Base-by-base conservation (phyloP, 495 filamentous ascomycete genomes). In the Peziza echinospora region DNA sequence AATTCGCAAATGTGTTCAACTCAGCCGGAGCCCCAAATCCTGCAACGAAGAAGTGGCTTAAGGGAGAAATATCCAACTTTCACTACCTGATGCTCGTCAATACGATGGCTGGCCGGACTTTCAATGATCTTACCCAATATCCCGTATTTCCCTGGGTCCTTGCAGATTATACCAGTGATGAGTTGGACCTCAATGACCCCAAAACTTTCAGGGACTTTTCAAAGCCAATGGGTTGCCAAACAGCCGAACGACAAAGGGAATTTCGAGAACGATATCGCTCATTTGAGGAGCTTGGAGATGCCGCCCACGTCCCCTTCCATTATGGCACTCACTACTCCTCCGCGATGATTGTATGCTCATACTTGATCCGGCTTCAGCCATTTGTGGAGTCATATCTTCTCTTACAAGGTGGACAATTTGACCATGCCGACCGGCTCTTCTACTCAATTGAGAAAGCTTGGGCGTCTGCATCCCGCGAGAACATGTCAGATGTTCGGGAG, bases 271-370 rank as follows among this genome's bases (percentile, higher is more conserved):
- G 84, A 30, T 96, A 91, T 61, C 73, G 79, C 47, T 77, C 78
- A 21, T 81, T 97, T 63, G 80, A 80, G 9, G 89, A 96, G 59
- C 92, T 96, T 72, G 83, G 78, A 34, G 86, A 89, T 54, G 67
- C 74, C 7, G 71, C 72, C 26, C 65, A 71, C 8, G 79, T 78
- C 13, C 78, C 91, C 2, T 97, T 94, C 58, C 91, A 97, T 61
- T 96, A 94, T 57, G 89, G 89, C 34, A 97, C 89, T 5, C 89
- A 97, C 59, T 97, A 96, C 61, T 96, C 91, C 19, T 94, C 89
- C 5, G 91, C 89, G 17, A 97, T 94, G 89, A 96, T 93, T 45
- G 89, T 97, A 21, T 79, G 84, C 24, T 93, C 86, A 0, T 97
- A 93, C 56, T 71, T 97, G 39, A 94, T 96, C 51, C 79, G 89